Evolutionary conservation across 106 monocot genomes (phyloP).

Genomic region (Cymbidium sinense): DNA sequence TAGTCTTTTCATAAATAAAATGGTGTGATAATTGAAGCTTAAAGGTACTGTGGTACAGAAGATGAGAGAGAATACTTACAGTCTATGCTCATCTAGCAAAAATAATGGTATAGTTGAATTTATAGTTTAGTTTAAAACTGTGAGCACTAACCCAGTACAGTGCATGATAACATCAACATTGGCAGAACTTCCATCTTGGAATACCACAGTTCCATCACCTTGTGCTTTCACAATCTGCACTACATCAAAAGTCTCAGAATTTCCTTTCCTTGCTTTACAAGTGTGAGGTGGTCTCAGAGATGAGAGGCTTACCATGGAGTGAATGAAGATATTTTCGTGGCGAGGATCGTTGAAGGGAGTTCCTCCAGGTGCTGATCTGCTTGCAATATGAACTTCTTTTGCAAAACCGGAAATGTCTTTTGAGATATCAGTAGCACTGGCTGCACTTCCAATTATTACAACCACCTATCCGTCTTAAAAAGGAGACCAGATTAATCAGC

Average conservation of each 20-base stretch:
- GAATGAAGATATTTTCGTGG: slow-evolving; percentile 82
- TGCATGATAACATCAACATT: slow-evolving; percentile 86
- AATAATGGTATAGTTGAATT: too few species aligned
- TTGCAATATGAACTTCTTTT: slow-evolving; percentile 86
- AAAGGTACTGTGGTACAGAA: too few species aligned
- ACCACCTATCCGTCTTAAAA: slow-evolving; percentile 42
- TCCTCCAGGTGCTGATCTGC: slow-evolving; percentile 33
- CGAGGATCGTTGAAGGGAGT: slow-evolving; percentile 35
- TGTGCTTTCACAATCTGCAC: slow-evolving; percentile 48
- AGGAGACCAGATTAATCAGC: too few species aligned
- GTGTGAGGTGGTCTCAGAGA: too few species aligned
- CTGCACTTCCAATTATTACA: slow-evolving; percentile 76
- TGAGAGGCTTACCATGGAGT: slow-evolving; percentile 53
- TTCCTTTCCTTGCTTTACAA: too few species aligned
- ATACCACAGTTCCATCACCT: slow-evolving; percentile 35
- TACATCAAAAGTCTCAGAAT: too few species aligned
- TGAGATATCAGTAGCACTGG: slow-evolving; percentile 87
- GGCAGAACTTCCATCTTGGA: slow-evolving; percentile 39
- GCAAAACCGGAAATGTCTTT: slow-evolving; percentile 65
- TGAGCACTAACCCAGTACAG: slow-evolving; percentile 77
- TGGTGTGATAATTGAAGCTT: too few species aligned
- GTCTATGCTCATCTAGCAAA: too few species aligned
- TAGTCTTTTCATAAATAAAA: too few species aligned
- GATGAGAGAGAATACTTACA: too few species aligned
- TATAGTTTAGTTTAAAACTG: too few species aligned